Evolutionary conservation across 2,329 filamentous ascomycete species (phyloP).

Genomic region (Arthrobotrys entomopaga): DNA sequence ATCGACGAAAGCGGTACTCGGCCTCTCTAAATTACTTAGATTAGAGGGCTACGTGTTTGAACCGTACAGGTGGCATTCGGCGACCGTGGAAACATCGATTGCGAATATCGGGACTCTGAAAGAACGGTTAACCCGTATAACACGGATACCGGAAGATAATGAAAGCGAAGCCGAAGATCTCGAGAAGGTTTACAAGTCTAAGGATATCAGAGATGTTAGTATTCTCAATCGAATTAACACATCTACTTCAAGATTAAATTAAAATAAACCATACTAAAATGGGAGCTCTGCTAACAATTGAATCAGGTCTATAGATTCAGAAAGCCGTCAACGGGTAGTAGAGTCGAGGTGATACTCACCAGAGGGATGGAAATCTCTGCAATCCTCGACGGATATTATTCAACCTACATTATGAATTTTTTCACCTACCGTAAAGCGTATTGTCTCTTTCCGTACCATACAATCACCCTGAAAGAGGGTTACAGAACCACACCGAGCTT

Average conservation of each 20-base stretch:
- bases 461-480: conserved; percentile 9
- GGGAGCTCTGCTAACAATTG: no score
- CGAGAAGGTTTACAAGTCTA: conserved; percentile 4
- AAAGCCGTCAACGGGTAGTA: neutral
- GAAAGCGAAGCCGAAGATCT: conserved; percentile 5
- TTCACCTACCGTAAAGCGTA: conserved; percentile 30
- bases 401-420: conserved; percentile 46
- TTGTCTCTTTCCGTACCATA: conserved; percentile 32
- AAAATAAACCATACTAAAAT: neutral
- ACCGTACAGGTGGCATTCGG: conserved; percentile 21
- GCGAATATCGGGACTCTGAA: neutral
- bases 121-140: neutral
- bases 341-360: conserved; percentile 28
- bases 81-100: conserved; percentile 20
- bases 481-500: neutral
- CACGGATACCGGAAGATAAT: neutral
- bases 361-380: conserved; percentile 5
- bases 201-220: conserved; percentile 32
- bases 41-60: conserved; percentile 11
- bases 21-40: neutral
- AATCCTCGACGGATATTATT: conserved; percentile 29
- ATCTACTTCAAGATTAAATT: neutral
- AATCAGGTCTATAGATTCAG: conserved; percentile 19
- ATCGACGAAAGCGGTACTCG: neutral
- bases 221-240: no score